These are phyloP conservation scores for Alternaria atra DNA, from an alignment of 2,329 filamentous ascomycete species.

Conservation along the genomic window DNA sequence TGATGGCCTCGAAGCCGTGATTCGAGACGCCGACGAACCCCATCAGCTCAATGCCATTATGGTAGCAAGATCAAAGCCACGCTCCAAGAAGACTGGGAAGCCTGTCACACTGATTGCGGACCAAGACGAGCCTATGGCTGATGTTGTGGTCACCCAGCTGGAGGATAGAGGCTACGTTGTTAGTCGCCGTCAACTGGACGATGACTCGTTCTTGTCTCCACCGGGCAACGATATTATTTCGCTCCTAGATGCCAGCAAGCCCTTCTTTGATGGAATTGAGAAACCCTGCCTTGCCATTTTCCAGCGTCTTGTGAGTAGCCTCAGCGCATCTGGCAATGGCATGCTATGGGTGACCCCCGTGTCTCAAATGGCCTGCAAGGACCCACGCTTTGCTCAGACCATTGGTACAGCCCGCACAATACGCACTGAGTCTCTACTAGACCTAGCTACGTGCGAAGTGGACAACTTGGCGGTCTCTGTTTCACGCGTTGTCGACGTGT, in stretches of 20 bases:
- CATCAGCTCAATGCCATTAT: not conserved
- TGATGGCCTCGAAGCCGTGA: not conserved
- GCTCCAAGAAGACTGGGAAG: not conserved
- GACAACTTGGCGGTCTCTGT: slow-evolving; percentile 12
- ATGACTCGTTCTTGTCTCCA: too few relatives aligned
- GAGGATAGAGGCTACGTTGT: not conserved
- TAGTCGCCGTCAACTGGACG: too few relatives aligned
- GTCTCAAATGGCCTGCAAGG: slow-evolving; percentile 31
- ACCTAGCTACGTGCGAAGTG: slow-evolving; percentile 37
- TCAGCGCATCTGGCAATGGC: not conserved
- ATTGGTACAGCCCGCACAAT: slow-evolving; percentile 41
- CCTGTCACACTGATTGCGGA: too few relatives aligned
- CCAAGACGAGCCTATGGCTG: too few relatives aligned
- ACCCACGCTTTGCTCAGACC: slow-evolving; percentile 40
- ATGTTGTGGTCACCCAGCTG: not conserved
- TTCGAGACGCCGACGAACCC: not conserved
- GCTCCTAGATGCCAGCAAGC: slow-evolving; percentile 27
- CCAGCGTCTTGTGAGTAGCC: slow-evolving; percentile 15
- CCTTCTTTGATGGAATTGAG: slow-evolving; percentile 39
- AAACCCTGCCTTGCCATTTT: not conserved
- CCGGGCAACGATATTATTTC: slow-evolving; percentile 11
- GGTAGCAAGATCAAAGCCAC: not conserved
- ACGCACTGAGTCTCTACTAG: slow-evolving; percentile 36
- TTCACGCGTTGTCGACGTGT: not conserved
- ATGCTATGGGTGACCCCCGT: slow-evolving; percentile 42